Conservation (phyloP, 2,329 filamentous ascomycete species). For the Ophiobolus disseminans region DNA sequence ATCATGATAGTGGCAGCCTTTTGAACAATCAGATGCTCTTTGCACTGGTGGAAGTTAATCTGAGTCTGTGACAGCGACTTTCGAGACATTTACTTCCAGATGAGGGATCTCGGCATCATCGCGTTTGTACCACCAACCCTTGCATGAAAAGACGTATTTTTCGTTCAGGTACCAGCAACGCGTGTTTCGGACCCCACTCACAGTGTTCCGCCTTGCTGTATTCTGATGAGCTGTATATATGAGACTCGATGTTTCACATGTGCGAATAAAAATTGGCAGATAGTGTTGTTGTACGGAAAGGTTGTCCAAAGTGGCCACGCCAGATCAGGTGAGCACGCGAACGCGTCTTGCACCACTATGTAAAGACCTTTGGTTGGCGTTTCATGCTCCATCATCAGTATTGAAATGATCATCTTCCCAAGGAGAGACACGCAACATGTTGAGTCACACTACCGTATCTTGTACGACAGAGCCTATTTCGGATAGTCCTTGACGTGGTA, state of each 20-base stretch:
- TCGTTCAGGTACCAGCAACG: constrained; percentile 34
- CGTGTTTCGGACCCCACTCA: constrained; percentile 25
- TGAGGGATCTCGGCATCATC: constrained; percentile 11
- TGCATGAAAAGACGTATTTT: constrained; percentile 40
- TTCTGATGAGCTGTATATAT: constrained; percentile 26
- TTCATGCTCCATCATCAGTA: not conserved
- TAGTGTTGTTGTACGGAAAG: constrained; percentile 2
- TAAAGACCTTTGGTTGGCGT: constrained; percentile 2
- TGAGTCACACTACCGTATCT: constrained; percentile 14
- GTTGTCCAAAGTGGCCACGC: constrained; percentile 17
- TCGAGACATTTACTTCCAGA: constrained; percentile 16
- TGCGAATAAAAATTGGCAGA: constrained; percentile 5
- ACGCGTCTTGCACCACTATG: constrained; percentile 17
- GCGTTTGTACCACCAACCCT: constrained; percentile 37
- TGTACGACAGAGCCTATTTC: constrained; percentile 51
- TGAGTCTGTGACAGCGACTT: constrained; percentile 9
- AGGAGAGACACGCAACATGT: constrained; percentile 20
- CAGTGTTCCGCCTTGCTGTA: constrained; percentile 26
- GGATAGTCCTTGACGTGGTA: constrained; percentile 86
- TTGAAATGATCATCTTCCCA: constrained; percentile 4
- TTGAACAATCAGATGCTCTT: not conserved
- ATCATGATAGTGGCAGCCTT: too few species aligned
- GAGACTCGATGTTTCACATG: constrained; percentile 32
- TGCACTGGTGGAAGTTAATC: not conserved
- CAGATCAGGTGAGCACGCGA: constrained; percentile 32